Conservation (phyloP, 148 eudicot genomes). For the Silene conica region DNA sequence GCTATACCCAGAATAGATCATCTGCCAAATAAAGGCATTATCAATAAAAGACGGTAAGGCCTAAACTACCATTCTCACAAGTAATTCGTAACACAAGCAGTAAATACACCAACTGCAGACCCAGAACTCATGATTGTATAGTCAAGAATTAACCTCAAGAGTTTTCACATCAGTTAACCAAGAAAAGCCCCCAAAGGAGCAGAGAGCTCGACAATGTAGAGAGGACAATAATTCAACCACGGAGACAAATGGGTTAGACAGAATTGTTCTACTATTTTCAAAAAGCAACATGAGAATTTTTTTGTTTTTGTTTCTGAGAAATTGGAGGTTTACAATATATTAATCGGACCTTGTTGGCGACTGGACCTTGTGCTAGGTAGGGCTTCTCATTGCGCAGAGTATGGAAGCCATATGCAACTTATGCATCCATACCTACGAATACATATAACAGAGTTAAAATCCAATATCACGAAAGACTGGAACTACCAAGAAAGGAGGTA, state of each 20-base stretch:
- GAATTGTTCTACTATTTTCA: neutral
- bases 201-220: neutral
- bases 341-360: constrained; percentile 68
- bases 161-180: no score
- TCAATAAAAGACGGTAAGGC: constrained; percentile 3
- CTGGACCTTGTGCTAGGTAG: constrained; percentile 86
- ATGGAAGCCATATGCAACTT: constrained; percentile 89
- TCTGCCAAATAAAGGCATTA: constrained; percentile 32
- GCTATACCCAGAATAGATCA: constrained; percentile 86
- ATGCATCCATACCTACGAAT: constrained; percentile 86
- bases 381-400: constrained; percentile 86
- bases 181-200: no score
- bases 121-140: no score
- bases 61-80: neutral
- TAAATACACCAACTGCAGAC: neutral
- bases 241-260: neutral
- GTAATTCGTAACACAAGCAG: neutral
- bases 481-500: neutral
- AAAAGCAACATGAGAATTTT: neutral
- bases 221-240: neutral
- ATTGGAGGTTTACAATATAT: neutral
- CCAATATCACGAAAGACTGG: neutral
- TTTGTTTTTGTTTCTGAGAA: neutral
- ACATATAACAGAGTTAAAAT: neutral
- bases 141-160: no score